Evolutionary conservation across 306 rosid species (phyloP), one percentile per base, ranked within the genome.

Genomic region (Cicer arietinum): DNA sequence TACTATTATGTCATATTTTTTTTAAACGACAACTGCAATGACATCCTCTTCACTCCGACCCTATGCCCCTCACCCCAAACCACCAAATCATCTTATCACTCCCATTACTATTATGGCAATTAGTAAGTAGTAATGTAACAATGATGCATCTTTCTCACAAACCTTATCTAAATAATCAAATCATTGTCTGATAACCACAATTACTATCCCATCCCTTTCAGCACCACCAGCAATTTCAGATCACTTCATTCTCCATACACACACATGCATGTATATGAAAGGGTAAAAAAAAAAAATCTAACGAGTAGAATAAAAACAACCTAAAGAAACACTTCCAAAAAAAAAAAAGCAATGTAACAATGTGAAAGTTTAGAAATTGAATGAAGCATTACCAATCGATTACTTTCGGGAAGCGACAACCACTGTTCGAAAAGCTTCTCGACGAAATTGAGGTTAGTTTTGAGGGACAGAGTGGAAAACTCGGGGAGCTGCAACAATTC

Each of bases 401-500:
- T 86, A 67, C 89, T 88, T 30, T 85, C 93, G 0, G 96, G 94
- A 61, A 95, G 97, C 62, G 99, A 86, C 43, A 95, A 90, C 99
- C 99, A 95, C 84, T 86, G 91, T 73, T 92, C 98, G 67, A 92
- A 95, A 41, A 92, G 90, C 84, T 86, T 89, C 78, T 89, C 90
- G 10, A 85, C 88, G 59, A 90, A 86, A 84, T 65, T 83, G 76
- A 83, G 85, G 73, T 92, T 92, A 37, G 97, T 77, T 87, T 95
- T 95, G 57, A 95, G 86, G 20, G 96, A 87, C 87, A 89, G 65
- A 74, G 85, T 86, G 10, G 99, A 90, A 68, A 95, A 84, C 82
- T 95, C 99, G 3, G 82, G 80, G 13, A 95, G 94, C 92, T 90
- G 98, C 92, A 95, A 75, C 81, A 88, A 76, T 61, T 95, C 99